Base-by-base conservation (phyloP, 2,329 filamentous ascomycete genomes). In the Colletotrichum limetticola region DNA sequence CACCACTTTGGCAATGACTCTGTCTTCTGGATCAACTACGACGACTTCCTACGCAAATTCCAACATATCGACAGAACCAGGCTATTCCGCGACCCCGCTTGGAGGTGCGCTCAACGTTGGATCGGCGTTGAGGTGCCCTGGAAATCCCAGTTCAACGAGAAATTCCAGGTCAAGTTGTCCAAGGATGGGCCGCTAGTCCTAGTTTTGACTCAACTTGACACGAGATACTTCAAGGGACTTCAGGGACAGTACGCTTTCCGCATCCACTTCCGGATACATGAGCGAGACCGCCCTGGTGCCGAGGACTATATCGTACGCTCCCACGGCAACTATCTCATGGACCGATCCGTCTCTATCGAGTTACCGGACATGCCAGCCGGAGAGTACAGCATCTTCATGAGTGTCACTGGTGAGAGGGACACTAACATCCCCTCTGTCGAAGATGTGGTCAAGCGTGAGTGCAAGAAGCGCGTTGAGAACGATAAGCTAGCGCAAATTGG, bases 1-100 rank as follows among this genome's bases (percentile, higher is more conserved):
- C 89, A 91, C 77, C 86, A 85, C 35, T 91, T 91, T 69, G 89
- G 90, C 26, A 89, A 88, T 74, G 90, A 91, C 76, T 90, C 89
- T 0, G 88, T 90, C 14, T 91, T 91, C 77, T 91, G 90, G 90
- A 91, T 91, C 71, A 86, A 88, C 1, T 91, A 91, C 76, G 85
- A 89, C 63, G 90, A 92, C 76, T 83, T 92, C 65, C 85, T 92
- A 14, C 86, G 87, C 74, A 92, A 91, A 76, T 92, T 89, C 77
- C 87, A 88, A 61, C 86, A 87, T 75, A 88, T 92, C 66, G 90
- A 92, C 77, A 86, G 90, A 16, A 92, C 91, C 0, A 85, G 90
- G 1, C 86, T 92, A 22, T 92, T 92, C 79, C 83, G 87, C 30
- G 87, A 90, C 24, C 79, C 83, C 1, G 85, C 89, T 72, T 92